Evolutionary conservation across 2,329 filamentous ascomycete species (phyloP).

Genomic region (Neofusicoccum ribis): DNA sequence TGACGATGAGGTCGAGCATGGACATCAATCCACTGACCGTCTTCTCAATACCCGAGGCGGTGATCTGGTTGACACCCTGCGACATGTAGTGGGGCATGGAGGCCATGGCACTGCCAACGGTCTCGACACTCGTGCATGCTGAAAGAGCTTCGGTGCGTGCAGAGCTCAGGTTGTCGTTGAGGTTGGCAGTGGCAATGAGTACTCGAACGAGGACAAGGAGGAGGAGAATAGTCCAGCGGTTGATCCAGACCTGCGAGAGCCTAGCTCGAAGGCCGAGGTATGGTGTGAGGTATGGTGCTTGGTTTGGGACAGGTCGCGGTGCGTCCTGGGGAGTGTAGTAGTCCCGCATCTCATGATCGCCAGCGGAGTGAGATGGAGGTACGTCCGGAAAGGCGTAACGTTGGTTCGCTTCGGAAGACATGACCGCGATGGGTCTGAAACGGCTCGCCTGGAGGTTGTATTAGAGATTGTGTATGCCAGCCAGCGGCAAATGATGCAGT

Average conservation of each 20-base stretch:
- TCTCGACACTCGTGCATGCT: slow-evolving; percentile 89
- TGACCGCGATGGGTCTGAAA: slow-evolving; percentile 35
- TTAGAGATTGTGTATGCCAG: slow-evolving; percentile 30
- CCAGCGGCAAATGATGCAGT: slow-evolving; percentile 20
- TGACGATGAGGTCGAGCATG: slow-evolving; percentile 76
- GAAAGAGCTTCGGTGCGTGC: slow-evolving; percentile 81
- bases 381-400: slow-evolving; percentile 56
- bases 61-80: slow-evolving; percentile 81
- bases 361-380: slow-evolving; percentile 61
- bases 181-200: slow-evolving; percentile 70
- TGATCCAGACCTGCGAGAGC: slow-evolving; percentile 95
- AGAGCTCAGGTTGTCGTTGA: slow-evolving; percentile 72
- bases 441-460: slow-evolving; percentile 31
- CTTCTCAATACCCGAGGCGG: slow-evolving; percentile 75
- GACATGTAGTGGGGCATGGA: slow-evolving; percentile 98
- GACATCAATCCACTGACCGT: slow-evolving; percentile 77
- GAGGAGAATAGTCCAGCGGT: slow-evolving; percentile 91
- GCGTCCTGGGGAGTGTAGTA: slow-evolving; percentile 57
- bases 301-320: slow-evolving; percentile 60
- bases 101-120: slow-evolving; percentile 90
- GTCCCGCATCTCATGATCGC: slow-evolving; percentile 62
- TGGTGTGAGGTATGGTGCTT: slow-evolving; percentile 74
- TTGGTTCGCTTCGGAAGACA: slow-evolving; percentile 54
- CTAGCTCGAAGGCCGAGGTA: slow-evolving; percentile 88
- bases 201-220: slow-evolving; percentile 81